Evolutionary conservation across 2,329 filamentous ascomycete species (phyloP).

Genomic region (Cladosporium sp.): DNA sequence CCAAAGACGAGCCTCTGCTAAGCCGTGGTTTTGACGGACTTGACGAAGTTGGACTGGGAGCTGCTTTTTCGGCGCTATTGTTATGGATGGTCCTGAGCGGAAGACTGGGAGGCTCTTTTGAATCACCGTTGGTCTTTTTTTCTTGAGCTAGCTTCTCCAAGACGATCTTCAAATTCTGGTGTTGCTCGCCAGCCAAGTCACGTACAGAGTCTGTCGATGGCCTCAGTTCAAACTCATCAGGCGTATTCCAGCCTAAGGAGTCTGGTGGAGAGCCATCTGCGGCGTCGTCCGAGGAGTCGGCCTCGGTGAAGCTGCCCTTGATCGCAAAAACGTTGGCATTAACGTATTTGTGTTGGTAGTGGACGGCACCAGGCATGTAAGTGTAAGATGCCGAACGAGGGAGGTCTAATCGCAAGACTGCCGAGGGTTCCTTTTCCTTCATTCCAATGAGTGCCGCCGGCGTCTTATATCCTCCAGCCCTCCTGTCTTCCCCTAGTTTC

Average conservation of each 20-base stretch:
- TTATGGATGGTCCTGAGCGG: neutral
- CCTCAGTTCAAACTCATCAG: slow-evolving; percentile 31
- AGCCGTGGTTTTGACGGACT: neutral
- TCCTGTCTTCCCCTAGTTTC: slow-evolving; percentile 7
- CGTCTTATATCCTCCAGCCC: slow-evolving; percentile 5
- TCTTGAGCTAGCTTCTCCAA: slow-evolving; percentile 15
- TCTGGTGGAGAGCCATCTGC: slow-evolving; percentile 27
- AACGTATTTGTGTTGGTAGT: slow-evolving; percentile 22
- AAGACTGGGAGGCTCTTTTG: neutral
- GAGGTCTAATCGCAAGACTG: slow-evolving; percentile 27
- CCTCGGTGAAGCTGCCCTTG: slow-evolving; percentile 48
- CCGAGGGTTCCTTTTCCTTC: slow-evolving; percentile 10
- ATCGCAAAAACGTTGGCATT: slow-evolving; percentile 34
- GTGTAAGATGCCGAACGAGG: slow-evolving; percentile 57
- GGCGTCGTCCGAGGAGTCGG: slow-evolving; percentile 34
- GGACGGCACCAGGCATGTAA: slow-evolving; percentile 43
- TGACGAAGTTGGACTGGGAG: neutral
- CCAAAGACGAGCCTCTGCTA: neutral
- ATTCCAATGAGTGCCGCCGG: slow-evolving; percentile 9
- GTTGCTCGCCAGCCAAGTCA: slow-evolving; percentile 28
- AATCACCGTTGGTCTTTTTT: neutral
- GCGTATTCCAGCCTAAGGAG: slow-evolving; percentile 43
- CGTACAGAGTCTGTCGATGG: slow-evolving; percentile 27
- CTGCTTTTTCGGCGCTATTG: neutral
- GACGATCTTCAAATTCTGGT: slow-evolving; percentile 28